A percentile compares a stretch with the other conserved stretches of the same genome.
These are phyloP conservation scores for Dactylonectria estremocensis DNA, from an alignment of 2,329 filamentous ascomycete genomes.

Conservation along the genomic window DNA sequence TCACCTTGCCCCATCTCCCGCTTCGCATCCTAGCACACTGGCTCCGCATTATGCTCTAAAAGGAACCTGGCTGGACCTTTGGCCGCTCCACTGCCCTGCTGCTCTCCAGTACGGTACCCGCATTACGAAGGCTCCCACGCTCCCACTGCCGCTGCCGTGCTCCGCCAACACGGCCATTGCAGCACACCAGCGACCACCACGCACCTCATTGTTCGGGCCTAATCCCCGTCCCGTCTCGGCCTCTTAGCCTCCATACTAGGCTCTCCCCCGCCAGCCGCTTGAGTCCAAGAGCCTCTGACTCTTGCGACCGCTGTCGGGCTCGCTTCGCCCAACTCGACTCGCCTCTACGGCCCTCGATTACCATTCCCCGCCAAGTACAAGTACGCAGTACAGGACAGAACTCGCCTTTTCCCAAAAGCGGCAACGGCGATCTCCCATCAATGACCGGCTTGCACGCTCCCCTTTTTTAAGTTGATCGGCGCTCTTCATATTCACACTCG, in stretches of 20 bases:
- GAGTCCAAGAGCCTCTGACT: conserved; percentile 29
- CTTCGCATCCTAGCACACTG: conserved; percentile 26
- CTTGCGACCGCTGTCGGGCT: conserved; percentile 34
- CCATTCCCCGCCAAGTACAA: conserved; percentile 1
- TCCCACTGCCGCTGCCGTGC: conserved; percentile 32
- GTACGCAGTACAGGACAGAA: not conserved
- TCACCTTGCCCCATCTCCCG: conserved; percentile 35
- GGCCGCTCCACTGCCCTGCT: not conserved
- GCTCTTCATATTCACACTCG: conserved; percentile 39
- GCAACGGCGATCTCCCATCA: conserved; percentile 49
- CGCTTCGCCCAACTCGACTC: conserved; percentile 36
- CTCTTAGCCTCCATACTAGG: conserved; percentile 6
- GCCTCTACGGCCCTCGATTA: conserved; percentile 34
- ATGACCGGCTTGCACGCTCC: conserved; percentile 38
- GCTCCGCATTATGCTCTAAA: not conserved
- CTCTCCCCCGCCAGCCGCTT: conserved; percentile 6
- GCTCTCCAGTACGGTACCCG: not conserved
- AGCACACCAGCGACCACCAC: conserved; percentile 19
- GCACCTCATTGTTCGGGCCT: conserved; percentile 24
- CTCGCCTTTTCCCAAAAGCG: conserved; percentile 43
- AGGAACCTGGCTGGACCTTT: conserved; percentile 24
- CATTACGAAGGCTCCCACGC: conserved; percentile 12
- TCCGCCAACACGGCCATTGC: conserved; percentile 20
- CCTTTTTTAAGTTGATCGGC: conserved; percentile 50
- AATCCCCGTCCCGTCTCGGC: conserved; percentile 26